Percentiles rank a stretch among this genome's conserved stretches.
Evolutionary conservation across 768 basidiomycete species (phyloP).

Genomic region (Calocybe gangraenosa): DNA sequence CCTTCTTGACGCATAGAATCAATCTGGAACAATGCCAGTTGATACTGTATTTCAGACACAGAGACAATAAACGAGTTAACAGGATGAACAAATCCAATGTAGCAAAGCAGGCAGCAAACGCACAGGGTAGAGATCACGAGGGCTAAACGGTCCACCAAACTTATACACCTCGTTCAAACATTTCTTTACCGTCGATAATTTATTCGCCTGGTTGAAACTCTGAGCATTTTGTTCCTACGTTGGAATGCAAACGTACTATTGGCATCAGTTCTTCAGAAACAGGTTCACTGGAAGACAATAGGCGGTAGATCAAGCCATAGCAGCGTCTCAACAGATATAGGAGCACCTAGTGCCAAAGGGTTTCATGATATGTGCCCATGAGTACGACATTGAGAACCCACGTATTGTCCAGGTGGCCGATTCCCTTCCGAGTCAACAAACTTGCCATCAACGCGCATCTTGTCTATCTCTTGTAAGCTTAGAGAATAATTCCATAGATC

Average conservation of each 20-base stretch:
- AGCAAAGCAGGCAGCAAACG: constrained; percentile 23
- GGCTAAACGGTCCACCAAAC: constrained; percentile 89
- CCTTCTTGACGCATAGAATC: constrained; percentile 92
- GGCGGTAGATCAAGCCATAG: constrained; percentile 91
- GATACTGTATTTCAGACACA: constrained; percentile 54
- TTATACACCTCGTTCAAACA: constrained; percentile 95
- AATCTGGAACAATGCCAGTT: constrained; percentile 92
- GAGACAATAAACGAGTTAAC: neutral
- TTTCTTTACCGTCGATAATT: constrained; percentile 94
- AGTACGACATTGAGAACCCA: constrained; percentile 32
- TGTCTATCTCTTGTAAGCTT: constrained; percentile 93
- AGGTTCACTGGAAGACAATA: constrained; percentile 93
- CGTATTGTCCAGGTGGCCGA: constrained; percentile 92
- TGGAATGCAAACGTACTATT: constrained; percentile 44
- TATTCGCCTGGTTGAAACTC: constrained; percentile 68
- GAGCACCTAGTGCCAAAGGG: constrained; percentile 55
- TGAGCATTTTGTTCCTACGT: neutral
- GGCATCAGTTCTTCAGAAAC: constrained; percentile 99
- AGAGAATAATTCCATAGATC: constrained; percentile 92
- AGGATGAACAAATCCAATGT: too few relatives aligned
- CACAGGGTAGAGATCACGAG: constrained; percentile 92
- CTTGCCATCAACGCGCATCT: constrained; percentile 95
- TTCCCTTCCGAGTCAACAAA: constrained; percentile 94
- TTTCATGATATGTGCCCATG: neutral
- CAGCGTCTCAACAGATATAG: constrained; percentile 91